Conservation (phyloP, 164 flowering plant species). For the Echeveria elegans region DNA sequence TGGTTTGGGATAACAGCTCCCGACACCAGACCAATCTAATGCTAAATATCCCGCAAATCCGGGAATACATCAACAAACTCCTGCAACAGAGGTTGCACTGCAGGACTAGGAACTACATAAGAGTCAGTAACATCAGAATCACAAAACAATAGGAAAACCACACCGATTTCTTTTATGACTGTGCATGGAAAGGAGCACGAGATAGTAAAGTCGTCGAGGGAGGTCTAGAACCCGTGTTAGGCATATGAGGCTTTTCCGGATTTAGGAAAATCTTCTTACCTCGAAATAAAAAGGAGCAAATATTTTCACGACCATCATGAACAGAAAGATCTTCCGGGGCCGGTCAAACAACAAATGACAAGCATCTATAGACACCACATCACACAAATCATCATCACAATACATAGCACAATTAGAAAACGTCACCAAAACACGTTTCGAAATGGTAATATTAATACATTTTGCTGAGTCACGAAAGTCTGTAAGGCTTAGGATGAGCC, state of each 20-base stretch:
- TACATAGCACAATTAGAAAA: not conserved
- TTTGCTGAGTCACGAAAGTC: not conserved
- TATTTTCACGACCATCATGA: not conserved
- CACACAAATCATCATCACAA: conserved; percentile 3
- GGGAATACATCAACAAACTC: not conserved
- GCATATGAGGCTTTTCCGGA: too few relatives aligned
- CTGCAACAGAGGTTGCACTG: not conserved
- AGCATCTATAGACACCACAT: conserved; percentile 9
- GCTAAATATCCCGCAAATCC: not conserved
- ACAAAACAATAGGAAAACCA: not conserved
- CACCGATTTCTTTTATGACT: not conserved
- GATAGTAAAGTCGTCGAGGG: not conserved
- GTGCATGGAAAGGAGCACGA: not conserved
- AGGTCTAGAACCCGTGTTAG: too few relatives aligned
- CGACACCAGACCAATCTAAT: not conserved
- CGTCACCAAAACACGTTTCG: not conserved
- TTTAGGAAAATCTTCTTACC: not conserved
- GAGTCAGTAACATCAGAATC: not conserved
- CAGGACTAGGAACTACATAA: not conserved
- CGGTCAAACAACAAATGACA: not conserved
- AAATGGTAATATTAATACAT: not conserved
- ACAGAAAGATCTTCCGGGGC: not conserved
- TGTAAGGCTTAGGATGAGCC: not conserved
- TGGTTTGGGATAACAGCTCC: not conserved
- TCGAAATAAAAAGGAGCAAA: not conserved